Evolutionary conservation across 2,329 filamentous ascomycete genomes (phyloP), one percentile per base, ranked within the genome.

Genomic region (Fusarium bulbicola): DNA sequence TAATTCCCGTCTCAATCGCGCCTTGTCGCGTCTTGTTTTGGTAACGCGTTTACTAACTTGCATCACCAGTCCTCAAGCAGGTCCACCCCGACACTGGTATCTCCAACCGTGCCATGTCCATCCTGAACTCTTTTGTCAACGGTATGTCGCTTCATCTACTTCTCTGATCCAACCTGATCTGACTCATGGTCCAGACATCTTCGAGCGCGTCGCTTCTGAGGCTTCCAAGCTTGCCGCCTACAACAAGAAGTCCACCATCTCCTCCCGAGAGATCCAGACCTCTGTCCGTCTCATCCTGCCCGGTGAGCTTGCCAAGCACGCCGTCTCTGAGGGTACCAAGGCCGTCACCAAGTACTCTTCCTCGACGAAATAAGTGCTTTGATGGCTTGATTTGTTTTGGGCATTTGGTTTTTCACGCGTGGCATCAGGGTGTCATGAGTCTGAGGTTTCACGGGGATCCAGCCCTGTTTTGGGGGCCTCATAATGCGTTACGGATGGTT

Each of bases 161-260:
- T 7, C 7, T 18, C 10, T 12, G 20, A 11, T 24, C 21, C 8
- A 46, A 6, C 36, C 26, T 52, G 26, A 37, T 42, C 73, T 75
- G 34, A 75, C 50, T 36, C n/a, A 3, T 1, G 2, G 16, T 28
- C 8, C 71, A 96, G 95, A 99, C 82, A 99, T 99, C 84, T 99
- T 99, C 85, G 96, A 99, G 92, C 95, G 96, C 80, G 95, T 99
- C 79, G 96, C 96, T 76, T 98, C 96, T 68, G 96, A 99, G 87
- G 96, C 96, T 59, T 97, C 94, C 84, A 99, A 99, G 92, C 92
- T 99, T 72, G 96, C 96, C 79, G 96, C 96, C 75, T 99, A 99
- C 91, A 99, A 99, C 93, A 99, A 98, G 93, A 99, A 99, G 91
- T 98, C 95, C 58, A 99, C 96, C 84, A 99, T 99, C 87, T 98